Evolutionary conservation across 805 yeast genomes (phyloP), one percentile per base, ranked within the genome.

Genomic region (Yueomyces sinensis): DNA sequence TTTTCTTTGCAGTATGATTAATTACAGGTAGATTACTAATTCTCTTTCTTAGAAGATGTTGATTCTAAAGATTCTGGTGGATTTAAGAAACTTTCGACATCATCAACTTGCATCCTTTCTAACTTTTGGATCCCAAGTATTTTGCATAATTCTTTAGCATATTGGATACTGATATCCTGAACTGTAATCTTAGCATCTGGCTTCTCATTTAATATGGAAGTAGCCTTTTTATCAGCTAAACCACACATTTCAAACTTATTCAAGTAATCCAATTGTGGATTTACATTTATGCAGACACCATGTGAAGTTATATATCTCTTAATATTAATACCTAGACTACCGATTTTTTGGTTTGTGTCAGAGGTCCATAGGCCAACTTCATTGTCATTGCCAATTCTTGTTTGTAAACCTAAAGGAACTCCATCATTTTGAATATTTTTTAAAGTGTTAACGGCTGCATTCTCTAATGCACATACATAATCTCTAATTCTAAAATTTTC

Each of bases 321-420:
- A 5, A 89, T 76, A 47, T 84, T 86, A 34, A 89, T 74, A 0
- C 98, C 98, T 4, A 93, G 71, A 17, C 95, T 81, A 1, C 94
- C 87, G 23, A 91, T 78, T 54, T 91, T 46, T 22, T 58, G 48
- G 35, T 65, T 57, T 6, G 15, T n/a, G 4, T 62, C 48, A 13
- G 60, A 58, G 27, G 78, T 63, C 96, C 96, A 89, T 3, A 89
- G 94, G 0, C 97, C 97, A 0, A 95, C 89, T 44, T 84, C 71
- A 14, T 66, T 72, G 1, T 82, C 80, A 2, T 29, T 36, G 6
- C 28, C 15, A 14, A 68, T 62, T 39, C 57, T 62, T 13, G 56
- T 44, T 19, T 37, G 33, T 4, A 59, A 34, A 23, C 46, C 40
- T 22, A 50, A 43, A 2, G 32, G 13, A 4, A 18, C 13, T 11